These are phyloP conservation scores for Calonectria hongkongensis DNA, from an alignment of 2,329 filamentous ascomycete species.

Conservation along the genomic window DNA sequence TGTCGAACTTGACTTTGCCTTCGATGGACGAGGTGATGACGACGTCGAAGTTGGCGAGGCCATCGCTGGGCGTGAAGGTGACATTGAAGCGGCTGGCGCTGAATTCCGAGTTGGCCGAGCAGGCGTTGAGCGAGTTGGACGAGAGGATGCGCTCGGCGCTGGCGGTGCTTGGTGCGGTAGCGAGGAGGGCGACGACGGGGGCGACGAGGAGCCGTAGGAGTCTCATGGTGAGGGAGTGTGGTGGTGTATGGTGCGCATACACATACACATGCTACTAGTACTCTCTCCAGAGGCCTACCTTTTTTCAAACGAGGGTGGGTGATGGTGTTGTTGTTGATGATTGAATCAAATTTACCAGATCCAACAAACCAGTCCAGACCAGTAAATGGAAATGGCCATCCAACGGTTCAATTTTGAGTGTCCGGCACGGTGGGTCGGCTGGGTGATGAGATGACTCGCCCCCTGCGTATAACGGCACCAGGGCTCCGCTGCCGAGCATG, in stretches of 20 bases:
- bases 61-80: slow-evolving; percentile 84
- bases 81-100: slow-evolving; percentile 93
- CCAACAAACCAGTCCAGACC: too few relatives aligned
- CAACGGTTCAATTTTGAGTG: slow-evolving; percentile 16
- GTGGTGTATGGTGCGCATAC: too few relatives aligned
- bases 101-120: slow-evolving; percentile 88
- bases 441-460: slow-evolving; percentile 8
- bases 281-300: too few relatives aligned
- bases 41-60: slow-evolving; percentile 82
- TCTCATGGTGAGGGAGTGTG: neutral
- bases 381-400: too few relatives aligned
- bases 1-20: slow-evolving; percentile 85
- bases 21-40: slow-evolving; percentile 87
- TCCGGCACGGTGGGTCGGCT: slow-evolving; percentile 8
- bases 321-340: too few relatives aligned
- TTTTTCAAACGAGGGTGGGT: too few relatives aligned
- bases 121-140: slow-evolving; percentile 89
- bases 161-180: slow-evolving; percentile 27
- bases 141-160: slow-evolving; percentile 80
- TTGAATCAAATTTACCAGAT: neutral
- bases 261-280: neutral
- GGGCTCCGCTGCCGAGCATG: neutral
- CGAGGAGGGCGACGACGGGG: slow-evolving; percentile 41
- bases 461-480: neutral
- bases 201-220: slow-evolving; percentile 9